These are phyloP conservation scores for Emergomyces africanus DNA, from an alignment of 2,329 filamentous ascomycete species.

Conservation along the genomic window DNA sequence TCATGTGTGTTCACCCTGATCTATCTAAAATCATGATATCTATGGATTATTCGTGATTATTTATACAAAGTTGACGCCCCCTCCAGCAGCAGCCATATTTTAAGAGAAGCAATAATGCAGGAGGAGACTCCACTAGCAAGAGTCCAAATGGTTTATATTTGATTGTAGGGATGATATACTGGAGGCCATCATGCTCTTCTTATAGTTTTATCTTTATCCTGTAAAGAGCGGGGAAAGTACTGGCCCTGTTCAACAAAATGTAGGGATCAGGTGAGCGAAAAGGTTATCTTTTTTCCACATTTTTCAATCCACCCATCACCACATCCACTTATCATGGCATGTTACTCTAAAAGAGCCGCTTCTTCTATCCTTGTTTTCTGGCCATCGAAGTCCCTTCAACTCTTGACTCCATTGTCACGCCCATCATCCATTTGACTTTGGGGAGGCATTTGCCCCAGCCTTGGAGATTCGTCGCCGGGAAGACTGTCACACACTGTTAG, in stretches of 20 bases:
- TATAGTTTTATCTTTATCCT: slow-evolving; percentile 1
- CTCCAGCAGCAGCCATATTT: not conserved
- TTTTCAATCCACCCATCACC: not conserved
- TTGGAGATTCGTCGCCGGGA: slow-evolving; percentile 4
- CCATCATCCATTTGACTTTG: slow-evolving; percentile 18
- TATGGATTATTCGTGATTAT: too few relatives aligned
- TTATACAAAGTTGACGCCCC: not conserved
- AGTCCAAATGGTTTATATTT: not conserved
- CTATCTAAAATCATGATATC: too few relatives aligned
- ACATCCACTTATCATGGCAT: not conserved
- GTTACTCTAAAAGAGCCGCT: not conserved
- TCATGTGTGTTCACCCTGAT: too few relatives aligned
- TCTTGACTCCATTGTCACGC: slow-evolving; percentile 1
- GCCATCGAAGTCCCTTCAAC: not conserved
- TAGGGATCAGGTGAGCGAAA: not conserved
- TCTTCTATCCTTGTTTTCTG: not conserved
- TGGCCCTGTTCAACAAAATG: not conserved
- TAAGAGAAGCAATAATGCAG: not conserved
- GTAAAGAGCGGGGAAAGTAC: not conserved
- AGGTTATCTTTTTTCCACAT: not conserved
- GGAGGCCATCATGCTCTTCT: not conserved
- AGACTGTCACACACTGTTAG: slow-evolving; percentile 14
- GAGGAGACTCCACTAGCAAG: not conserved
- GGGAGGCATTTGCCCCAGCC: slow-evolving; percentile 17
- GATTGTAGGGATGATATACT: not conserved